Conservation (phyloP, 1,139 yeast species). For the Geotrichum restrictum region DNA sequence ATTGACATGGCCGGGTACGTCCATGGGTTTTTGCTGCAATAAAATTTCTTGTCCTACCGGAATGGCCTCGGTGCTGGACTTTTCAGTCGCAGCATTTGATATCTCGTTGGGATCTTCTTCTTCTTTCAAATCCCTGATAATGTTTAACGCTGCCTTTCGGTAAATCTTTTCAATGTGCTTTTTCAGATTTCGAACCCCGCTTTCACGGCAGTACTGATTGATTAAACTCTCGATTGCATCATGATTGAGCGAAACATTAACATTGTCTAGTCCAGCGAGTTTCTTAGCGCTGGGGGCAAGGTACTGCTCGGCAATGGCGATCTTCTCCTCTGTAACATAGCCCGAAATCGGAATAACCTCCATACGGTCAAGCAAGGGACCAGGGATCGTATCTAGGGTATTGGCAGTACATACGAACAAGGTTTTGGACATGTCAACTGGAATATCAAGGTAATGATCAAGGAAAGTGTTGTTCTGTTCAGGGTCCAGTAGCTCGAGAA, state of each 20-base stretch:
- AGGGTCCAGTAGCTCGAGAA: constrained; percentile 88
- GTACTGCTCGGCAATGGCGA: constrained; percentile 84
- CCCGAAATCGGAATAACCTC: constrained; percentile 93
- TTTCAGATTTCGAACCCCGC: constrained; percentile 91
- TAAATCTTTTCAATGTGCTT: constrained; percentile 84
- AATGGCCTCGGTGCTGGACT: neutral
- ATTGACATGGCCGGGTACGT: constrained; percentile 62
- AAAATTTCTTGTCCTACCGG: constrained; percentile 32
- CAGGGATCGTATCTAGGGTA: constrained; percentile 81
- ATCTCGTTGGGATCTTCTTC: neutral
- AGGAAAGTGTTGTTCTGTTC: constrained; percentile 88
- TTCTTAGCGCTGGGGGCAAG: constrained; percentile 81
- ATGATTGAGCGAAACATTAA: constrained; percentile 59
- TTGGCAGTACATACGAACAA: constrained; percentile 97
- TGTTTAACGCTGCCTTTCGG: constrained; percentile 83
- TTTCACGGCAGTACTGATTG: constrained; percentile 86
- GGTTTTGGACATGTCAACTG: constrained; percentile 87
- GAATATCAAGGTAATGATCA: constrained; percentile 89
- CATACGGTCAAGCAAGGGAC: constrained; percentile 94
- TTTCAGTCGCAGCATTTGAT: neutral
- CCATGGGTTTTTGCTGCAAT: constrained; percentile 36
- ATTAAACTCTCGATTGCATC: constrained; percentile 69
- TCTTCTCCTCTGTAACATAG: constrained; percentile 87
- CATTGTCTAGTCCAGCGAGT: constrained; percentile 70
- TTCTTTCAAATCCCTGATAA: constrained; percentile 53